A percentile compares a stretch with the other conserved stretches of the same genome.
Conservation (phyloP, 2,329 filamentous ascomycete species). For the Fusarium musae region DNA sequence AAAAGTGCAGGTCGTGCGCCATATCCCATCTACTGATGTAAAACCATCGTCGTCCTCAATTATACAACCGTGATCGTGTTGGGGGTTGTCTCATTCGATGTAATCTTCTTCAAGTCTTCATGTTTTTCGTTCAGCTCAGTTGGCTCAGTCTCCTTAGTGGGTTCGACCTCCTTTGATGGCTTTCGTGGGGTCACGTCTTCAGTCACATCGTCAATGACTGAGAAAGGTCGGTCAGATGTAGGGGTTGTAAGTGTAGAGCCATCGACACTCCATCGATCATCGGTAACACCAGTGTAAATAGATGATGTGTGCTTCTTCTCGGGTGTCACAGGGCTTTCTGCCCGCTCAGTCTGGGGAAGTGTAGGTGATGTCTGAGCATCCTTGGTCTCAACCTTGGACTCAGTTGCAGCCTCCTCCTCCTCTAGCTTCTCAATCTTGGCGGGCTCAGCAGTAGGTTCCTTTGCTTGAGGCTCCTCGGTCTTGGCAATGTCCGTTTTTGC, state of each 20-base stretch:
- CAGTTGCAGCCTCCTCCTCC: not conserved
- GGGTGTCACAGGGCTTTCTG: constrained; percentile 45
- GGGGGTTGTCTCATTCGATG: constrained; percentile 41
- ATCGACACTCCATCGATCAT: constrained; percentile 52
- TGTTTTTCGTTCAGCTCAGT: constrained; percentile 40
- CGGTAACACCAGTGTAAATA: constrained; percentile 52
- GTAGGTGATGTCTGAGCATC: constrained; percentile 13
- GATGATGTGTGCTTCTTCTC: constrained; percentile 53
- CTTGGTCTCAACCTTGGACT: constrained; percentile 20
- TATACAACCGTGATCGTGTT: constrained; percentile 44
- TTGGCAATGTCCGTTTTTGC: constrained; percentile 7
- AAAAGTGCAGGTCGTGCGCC: constrained; percentile 38
- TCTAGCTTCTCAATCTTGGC: not conserved
- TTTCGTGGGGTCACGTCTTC: constrained; percentile 49
- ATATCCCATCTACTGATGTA: constrained; percentile 37
- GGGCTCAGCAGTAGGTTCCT: constrained; percentile 1
- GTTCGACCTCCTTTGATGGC: constrained; percentile 38
- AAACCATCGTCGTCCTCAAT: constrained; percentile 36
- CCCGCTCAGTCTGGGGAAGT: constrained; percentile 36
- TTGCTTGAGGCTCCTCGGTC: not conserved
- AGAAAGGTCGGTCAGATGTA: constrained; percentile 51
- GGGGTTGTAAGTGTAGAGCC: constrained; percentile 53
- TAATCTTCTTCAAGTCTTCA: constrained; percentile 36
- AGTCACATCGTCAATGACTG: constrained; percentile 46
- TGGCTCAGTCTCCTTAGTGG: constrained; percentile 32